Evolutionary conservation across 306 rosid genomes (phyloP).

Genomic region (Quercus suber): DNA sequence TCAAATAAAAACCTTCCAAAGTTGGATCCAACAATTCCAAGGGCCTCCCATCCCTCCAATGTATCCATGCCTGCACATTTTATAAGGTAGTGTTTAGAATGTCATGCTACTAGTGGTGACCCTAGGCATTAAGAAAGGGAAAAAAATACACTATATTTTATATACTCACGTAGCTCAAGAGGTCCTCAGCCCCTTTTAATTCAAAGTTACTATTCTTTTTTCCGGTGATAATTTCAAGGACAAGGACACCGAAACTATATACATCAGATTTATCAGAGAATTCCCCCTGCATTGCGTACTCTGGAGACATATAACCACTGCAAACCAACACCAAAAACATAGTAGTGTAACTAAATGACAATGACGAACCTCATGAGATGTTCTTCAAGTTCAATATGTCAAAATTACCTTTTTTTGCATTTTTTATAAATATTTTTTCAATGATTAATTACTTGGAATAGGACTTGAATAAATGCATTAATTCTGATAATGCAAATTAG

Average conservation of each 20-base stretch:
- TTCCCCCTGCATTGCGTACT: conserved; percentile 20
- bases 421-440: no score
- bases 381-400: no score
- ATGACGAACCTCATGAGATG: no score
- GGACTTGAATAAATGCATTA: neutral
- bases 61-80: conserved; percentile 44
- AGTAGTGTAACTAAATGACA: no score
- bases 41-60: conserved; percentile 36
- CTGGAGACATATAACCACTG: conserved; percentile 25
- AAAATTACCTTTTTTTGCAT: no score
- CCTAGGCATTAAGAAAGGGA: neutral
- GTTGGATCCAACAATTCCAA: conserved; percentile 20
- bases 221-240: conserved; percentile 25
- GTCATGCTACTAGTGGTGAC: neutral
- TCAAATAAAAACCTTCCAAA: neutral
- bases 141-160: neutral
- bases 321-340: neutral
- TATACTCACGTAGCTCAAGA: conserved; percentile 20
- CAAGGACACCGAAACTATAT: conserved; percentile 16
- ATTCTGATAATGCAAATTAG: neutral
- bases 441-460: no score
- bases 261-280: conserved; percentile 23
- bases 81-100: neutral
- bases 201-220: conserved; percentile 19
- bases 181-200: conserved; percentile 7